Percentiles rank a stretch among this genome's conserved stretches.
phyloP scores from a whole-genome alignment of 139 green algal genomes.

The Trebouxia sp. region DNA sequence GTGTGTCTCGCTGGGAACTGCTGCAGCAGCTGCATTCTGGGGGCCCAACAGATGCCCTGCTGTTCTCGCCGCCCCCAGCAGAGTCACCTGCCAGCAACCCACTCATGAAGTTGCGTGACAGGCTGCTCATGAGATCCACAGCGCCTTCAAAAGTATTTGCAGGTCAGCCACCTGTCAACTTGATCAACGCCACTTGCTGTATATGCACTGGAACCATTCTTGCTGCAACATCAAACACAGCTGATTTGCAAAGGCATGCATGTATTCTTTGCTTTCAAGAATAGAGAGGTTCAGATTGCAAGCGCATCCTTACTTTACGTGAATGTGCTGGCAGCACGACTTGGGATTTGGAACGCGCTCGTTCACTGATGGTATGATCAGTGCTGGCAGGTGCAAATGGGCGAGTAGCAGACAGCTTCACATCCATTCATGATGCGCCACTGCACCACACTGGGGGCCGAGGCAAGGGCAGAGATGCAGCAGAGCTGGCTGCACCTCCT shows the following conservation, averaged over 20 bases:
- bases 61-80: slow-evolving; percentile 68
- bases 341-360: no score
- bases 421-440: slow-evolving; percentile 32
- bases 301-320: no score
- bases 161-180: background rate
- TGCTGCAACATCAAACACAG: no score
- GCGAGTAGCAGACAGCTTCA: slow-evolving; percentile 21
- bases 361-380: no score
- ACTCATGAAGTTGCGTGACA: slow-evolving; percentile 8
- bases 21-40: slow-evolving; percentile 85
- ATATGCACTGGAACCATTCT: no score
- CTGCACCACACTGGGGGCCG: slow-evolving; percentile 25
- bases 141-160: slow-evolving; percentile 1
- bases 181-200: no score
- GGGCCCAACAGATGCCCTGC: slow-evolving; percentile 79
- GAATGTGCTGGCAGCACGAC: no score
- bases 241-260: no score
- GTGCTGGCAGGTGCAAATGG: slow-evolving; percentile 15
- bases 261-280: no score
- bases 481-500: slow-evolving; percentile 25
- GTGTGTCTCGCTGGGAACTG: slow-evolving; percentile 92
- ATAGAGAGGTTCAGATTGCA: no score
- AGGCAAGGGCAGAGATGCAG: background rate
- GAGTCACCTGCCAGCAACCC: slow-evolving; percentile 15
- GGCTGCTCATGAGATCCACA: background rate